Evolutionary conservation across 1,284 basidiomycete genomes (phyloP), one percentile per base, ranked within the genome.

Genomic region (Irpex sp.): DNA sequence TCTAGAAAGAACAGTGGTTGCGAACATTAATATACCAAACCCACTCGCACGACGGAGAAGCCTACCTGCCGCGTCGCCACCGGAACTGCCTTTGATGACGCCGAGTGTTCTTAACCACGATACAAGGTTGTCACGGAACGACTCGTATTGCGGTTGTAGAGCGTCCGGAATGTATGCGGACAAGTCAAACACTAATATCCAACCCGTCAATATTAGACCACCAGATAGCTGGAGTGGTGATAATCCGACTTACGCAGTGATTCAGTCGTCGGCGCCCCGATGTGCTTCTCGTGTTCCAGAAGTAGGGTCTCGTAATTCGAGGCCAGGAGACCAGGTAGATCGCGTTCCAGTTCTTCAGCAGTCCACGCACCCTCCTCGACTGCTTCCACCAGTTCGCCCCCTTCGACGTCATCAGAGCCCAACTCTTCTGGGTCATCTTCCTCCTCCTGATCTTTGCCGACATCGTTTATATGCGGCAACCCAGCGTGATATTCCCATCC

Each of bases 401-500:
- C 54, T 11, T 55, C 54, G 54, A 55, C 54, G 54, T 55, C 54
- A 34, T 73, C 70, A 0, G 66, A 61, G n/a, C 61, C 65, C 3
- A 75, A 69, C 5, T 68, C 68, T 13, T 65, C 71, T 51, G n/a
- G 19, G 19, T 65, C 63, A 5, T 64, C 68, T 7, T 72, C 75
- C 11, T 71, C 72, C 37, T 77, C 77, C 5, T 78, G 78, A 21
- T 74, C 77, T 60, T 79, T 78, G 49, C 74, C 74, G 4, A 84
- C 82, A 59, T 88, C 87, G 64, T 87, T 84, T 73, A 89, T 87
- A 63, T 89, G 87, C 1, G 86, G 86, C 13, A 91, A 76, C 1
- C 87, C 88, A 13, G 87, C 86, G n/a, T 89, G 85, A 62, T 89
- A 86, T 72, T 94, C 92, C 88, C 94, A 98, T 9, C 95, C 96